Conservation (phyloP, 306 rosid species). For the Hippophae rhamnoides region DNA sequence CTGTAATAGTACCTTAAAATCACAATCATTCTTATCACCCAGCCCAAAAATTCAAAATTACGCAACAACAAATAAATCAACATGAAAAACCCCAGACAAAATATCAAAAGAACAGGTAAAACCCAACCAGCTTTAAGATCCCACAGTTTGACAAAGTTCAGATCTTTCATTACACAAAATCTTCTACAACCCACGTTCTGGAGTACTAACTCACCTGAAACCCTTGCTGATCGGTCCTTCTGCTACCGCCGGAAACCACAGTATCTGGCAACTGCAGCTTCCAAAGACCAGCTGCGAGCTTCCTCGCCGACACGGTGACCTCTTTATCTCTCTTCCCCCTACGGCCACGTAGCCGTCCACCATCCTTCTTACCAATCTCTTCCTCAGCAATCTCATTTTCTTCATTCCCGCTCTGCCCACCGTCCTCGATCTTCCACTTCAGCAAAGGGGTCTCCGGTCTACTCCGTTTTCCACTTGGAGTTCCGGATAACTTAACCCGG, state of each 20-base stretch:
- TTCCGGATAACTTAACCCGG: slow-evolving; percentile 27
- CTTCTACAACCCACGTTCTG: neutral
- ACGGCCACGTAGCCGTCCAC: slow-evolving; percentile 29
- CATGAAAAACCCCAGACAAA: slow-evolving; percentile 8
- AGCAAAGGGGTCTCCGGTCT: slow-evolving; percentile 72
- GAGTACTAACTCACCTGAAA: slow-evolving; percentile 43
- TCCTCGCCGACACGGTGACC: slow-evolving; percentile 54
- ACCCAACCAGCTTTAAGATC: slow-evolving; percentile 17
- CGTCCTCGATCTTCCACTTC: slow-evolving; percentile 51
- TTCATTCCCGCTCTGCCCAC: slow-evolving; percentile 16
- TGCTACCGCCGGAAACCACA: slow-evolving; percentile 18
- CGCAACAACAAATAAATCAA: slow-evolving; percentile 17
- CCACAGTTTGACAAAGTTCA: neutral
- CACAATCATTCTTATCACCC: slow-evolving; percentile 9
- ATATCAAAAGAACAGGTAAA: slow-evolving; percentile 9
- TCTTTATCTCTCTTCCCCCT: slow-evolving; percentile 26
- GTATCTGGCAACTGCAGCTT: slow-evolving; percentile 64
- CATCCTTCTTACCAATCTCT: slow-evolving; percentile 20
- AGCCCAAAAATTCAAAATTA: slow-evolving; percentile 25
- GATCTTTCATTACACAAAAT: slow-evolving; percentile 17
- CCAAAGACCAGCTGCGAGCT: slow-evolving; percentile 86
- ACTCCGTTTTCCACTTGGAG: slow-evolving; percentile 46
- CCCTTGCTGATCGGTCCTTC: slow-evolving; percentile 29
- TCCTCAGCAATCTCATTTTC: slow-evolving; percentile 24
- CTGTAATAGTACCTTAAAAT: slow-evolving; percentile 1